Evolutionary conservation across 129 eudicot species (phyloP).

Genomic region (Centella asiatica): DNA sequence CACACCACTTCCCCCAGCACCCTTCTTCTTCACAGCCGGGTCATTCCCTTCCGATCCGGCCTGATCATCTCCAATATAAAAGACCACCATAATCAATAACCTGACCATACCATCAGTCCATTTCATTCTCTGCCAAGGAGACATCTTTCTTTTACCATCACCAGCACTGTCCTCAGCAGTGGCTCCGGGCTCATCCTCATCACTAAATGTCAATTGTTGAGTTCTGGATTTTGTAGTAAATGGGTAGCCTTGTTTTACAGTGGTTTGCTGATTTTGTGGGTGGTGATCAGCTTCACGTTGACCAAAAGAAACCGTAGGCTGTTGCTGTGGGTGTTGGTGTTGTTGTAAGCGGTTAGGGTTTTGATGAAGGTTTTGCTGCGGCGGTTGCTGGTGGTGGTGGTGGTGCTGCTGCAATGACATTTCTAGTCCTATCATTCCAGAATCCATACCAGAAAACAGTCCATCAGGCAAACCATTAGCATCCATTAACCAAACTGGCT

Average conservation of each 20-base stretch:
- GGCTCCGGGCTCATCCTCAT: constrained; percentile 60
- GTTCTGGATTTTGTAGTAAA: constrained; percentile 33
- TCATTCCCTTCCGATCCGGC: constrained; percentile 41
- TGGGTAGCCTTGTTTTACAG: constrained; percentile 24
- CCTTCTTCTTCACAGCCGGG: constrained; percentile 39
- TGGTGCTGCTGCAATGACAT: constrained; percentile 50
- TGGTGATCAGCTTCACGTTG: constrained; percentile 16
- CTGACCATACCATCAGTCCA: constrained; percentile 93
- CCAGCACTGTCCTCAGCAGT: constrained; percentile 42
- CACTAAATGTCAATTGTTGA: constrained; percentile 43
- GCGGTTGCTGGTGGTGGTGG: constrained; percentile 17
- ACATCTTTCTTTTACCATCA: constrained; percentile 47
- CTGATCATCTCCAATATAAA: constrained; percentile 65
- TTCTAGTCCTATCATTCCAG: constrained; percentile 57
- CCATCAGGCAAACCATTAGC: constrained; percentile 34
- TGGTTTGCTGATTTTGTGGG: constrained; percentile 34
- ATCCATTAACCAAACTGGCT: constrained; percentile 32
- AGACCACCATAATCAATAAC: constrained; percentile 69
- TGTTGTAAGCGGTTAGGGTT: constrained; percentile 20
- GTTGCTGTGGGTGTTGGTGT: constrained; percentile 25
- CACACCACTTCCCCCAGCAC: constrained; percentile 23
- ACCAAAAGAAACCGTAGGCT: constrained; percentile 22
- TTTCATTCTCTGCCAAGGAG: constrained; percentile 96
- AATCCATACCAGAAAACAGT: constrained; percentile 40
- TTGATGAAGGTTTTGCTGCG: constrained; percentile 30